Base-by-base conservation (phyloP, 768 basidiomycete genomes). In the Phylloporus rhodoxanthus region DNA sequence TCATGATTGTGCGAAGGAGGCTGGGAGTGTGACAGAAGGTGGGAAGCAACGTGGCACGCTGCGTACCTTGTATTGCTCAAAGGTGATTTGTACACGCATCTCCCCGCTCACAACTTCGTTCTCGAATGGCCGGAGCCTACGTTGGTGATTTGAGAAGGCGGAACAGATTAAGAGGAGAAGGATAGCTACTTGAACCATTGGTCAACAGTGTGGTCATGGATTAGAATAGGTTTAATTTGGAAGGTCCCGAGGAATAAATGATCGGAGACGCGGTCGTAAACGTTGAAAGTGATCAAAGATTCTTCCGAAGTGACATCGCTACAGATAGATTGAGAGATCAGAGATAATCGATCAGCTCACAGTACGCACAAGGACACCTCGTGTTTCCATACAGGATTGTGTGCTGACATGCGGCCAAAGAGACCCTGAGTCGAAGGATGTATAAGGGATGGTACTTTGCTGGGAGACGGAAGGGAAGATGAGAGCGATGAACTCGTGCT, bases 301-400 rank as follows among this genome's bases (percentile, higher is more conserved):
- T 82, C 77, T 57, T 89, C 85, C 10, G 90, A 90, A 23, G 91
- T 97, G 47, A 98, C 87, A 70, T 99, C 96, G 76, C 95, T 98
- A 67, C 30, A 13, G 47, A 60, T 44, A 56, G 48, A 48, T 50
- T 62, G 43, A 56, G 52, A 57, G 44, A 64, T 50, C 36, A 47
- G 26, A 52, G 38, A 50, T 44, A 37, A 47, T 53, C 57, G 45
- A 50, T 43, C 13, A 19, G 38, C 23, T 19, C 26, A 56, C 21
- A 54, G 46, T 26, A 78, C 94, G 70, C 69, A 97, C 95, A 99
- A 99, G 38, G 90, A 85, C 29, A 98, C 96, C 67, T 98, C 88
- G 67, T 98, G 95, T 72, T 99, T 99, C 96, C 96, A 99, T 19
- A 94, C 85, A 10, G 96, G 95, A 72, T 92, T 97, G 62, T 90